Base-by-base conservation (phyloP, 805 yeast species). In the Danielia oregonensis region DNA sequence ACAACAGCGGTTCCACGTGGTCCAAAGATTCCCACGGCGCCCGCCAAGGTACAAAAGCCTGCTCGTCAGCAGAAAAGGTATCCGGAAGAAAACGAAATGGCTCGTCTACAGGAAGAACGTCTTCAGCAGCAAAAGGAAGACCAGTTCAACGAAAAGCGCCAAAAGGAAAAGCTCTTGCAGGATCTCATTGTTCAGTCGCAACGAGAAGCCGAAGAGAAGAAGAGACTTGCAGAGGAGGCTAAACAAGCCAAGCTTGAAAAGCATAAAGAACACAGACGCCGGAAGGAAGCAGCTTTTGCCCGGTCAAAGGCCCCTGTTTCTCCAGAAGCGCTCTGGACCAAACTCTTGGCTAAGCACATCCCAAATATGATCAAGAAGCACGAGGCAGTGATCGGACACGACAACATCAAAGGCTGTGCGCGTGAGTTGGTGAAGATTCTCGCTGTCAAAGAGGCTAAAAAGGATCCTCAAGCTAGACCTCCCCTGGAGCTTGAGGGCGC, bases 351-450 rank as follows among this genome's bases (percentile, higher is more conserved):
- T 2, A 60, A 70, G 11, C 68, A 76, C 46, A 84, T 91, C 8
- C 97, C 97, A 7, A 87, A 88, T 49, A 58, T 84, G 51, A 68
- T 89, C 35, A 78, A 79, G 44, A 76, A 75, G 45, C 77, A 82
- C 55, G 82, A 77, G 44, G 54, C 66, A 2, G 79, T 78, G 35
- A 66, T 91, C 15, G 88, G 87, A 4, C 79, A 77, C 38, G 95
- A 84, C 4, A 70, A 77, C 36, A 52, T 86, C 33, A 91, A 89
- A 59, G 72, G 72, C 24, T 82, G 88, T 59, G 86, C 96, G 2
- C 74, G 78, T 40, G 96, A 88, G 32, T 77, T 91, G 37, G 87
- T 82, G 4, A 74, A 78, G 43, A 60, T 67, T 0, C 63, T 93
- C 28, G 76, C 79, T 0, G 69, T 71, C 4, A 93, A 91, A 55